Conservation (phyloP, 1,284 basidiomycete genomes). For the Paramarasmius palmivorus region DNA sequence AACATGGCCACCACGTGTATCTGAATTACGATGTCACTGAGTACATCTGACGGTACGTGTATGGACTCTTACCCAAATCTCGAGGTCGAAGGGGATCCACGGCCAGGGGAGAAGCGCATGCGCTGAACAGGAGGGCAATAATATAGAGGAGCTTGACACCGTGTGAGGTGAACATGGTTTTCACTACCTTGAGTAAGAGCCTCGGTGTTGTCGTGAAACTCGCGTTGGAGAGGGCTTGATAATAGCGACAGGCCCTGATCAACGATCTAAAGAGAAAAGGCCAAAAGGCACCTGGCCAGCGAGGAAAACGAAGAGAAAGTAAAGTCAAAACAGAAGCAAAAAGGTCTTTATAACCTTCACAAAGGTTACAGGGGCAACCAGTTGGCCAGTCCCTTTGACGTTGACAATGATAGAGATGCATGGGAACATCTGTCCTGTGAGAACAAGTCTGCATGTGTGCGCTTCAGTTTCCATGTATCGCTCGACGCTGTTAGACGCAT, state of each 20-base stretch:
- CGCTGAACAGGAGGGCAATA: slow-evolving; percentile 6
- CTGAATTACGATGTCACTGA: neutral
- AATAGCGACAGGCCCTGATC: no score
- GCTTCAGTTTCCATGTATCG: no score
- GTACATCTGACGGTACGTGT: neutral
- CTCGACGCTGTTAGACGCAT: no score
- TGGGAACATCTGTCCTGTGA: neutral
- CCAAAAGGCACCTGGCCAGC: no score
- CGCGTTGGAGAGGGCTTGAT: no score
- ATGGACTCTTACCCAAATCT: slow-evolving; percentile 1
- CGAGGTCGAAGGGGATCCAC: neutral
- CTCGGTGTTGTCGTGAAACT: no score
- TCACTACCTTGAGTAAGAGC: slow-evolving; percentile 2
- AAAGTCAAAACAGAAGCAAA: no score
- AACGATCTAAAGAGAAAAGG: slow-evolving; percentile 1
- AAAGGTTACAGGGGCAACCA: neutral
- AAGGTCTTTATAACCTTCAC: neutral
- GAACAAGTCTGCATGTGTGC: neutral
- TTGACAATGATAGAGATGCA: slow-evolving; percentile 1
- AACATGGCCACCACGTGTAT: neutral
- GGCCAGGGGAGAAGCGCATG: slow-evolving; percentile 2
- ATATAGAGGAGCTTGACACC: slow-evolving; percentile 7
- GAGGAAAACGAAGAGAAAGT: neutral
- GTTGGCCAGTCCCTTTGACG: neutral
- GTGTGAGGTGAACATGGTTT: slow-evolving; percentile 14